These are phyloP conservation scores for Pseudogymnoascus destructans DNA, from an alignment of 2,329 filamentous ascomycete species.

Conservation along the genomic window DNA sequence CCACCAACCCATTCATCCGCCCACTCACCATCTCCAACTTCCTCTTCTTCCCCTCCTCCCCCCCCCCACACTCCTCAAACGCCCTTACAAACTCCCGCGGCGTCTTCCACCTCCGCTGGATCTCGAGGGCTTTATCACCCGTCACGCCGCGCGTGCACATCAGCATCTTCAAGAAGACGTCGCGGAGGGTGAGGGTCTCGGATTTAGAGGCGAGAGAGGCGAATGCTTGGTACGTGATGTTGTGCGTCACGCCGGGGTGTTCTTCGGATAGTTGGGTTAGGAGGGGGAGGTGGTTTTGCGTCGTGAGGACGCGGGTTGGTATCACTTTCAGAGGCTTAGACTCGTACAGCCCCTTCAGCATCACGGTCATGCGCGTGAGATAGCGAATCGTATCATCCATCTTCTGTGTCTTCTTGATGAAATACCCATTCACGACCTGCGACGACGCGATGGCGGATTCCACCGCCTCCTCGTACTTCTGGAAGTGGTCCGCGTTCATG, in stretches of 20 bases:
- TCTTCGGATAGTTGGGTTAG: slow-evolving; percentile 44
- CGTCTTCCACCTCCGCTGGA: slow-evolving; percentile 66
- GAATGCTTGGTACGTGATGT: slow-evolving; percentile 60
- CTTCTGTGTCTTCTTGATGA: slow-evolving; percentile 61
- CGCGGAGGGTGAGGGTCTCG: slow-evolving; percentile 57
- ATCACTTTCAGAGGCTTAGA: slow-evolving; percentile 45
- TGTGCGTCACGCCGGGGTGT: slow-evolving; percentile 38
- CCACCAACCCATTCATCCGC: slow-evolving; percentile 44
- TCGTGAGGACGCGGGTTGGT: slow-evolving; percentile 49
- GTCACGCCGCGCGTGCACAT: slow-evolving; percentile 68
- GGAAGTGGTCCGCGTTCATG: slow-evolving; percentile 40
- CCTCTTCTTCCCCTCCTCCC: slow-evolving; percentile 35
- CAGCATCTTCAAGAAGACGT: slow-evolving; percentile 72
- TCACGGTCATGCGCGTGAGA: slow-evolving; percentile 55
- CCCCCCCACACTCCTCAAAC: slow-evolving; percentile 42
- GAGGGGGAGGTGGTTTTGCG: slow-evolving; percentile 52
- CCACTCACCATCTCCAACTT: slow-evolving; percentile 47
- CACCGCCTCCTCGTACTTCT: slow-evolving; percentile 52
- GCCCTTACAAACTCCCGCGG: slow-evolving; percentile 59
- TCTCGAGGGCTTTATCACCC: slow-evolving; percentile 66
- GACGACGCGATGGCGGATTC: slow-evolving; percentile 62
- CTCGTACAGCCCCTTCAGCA: slow-evolving; percentile 55
- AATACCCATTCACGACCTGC: slow-evolving; percentile 67
- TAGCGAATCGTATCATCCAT: slow-evolving; percentile 71
- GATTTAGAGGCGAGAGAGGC: slow-evolving; percentile 63